Evolutionary conservation across 768 basidiomycete genomes (phyloP), one percentile per base, ranked within the genome.

Genomic region (Leccinum subgranulosum): DNA sequence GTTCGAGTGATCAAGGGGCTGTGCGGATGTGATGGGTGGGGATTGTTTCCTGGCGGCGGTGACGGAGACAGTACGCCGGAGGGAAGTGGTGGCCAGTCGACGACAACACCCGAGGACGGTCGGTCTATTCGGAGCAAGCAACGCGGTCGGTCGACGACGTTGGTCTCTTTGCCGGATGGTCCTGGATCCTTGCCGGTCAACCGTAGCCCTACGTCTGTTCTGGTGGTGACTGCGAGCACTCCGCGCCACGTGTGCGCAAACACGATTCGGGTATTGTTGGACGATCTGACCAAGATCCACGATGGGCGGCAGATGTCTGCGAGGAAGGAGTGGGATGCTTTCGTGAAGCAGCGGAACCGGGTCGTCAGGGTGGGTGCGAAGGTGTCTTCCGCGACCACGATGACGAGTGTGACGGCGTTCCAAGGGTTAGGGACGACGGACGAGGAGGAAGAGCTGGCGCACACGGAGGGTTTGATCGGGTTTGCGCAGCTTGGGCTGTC

Each of bases 401-500:
- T 64, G 27, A 65, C 5, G 75, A 77, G 0, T 79, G 81, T 0
- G 84, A 88, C 88, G 5, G 83, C 82, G 4, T 76, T 92, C 36
- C 77, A 91, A 4, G 90, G 89, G 9, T 76, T 88, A 2, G 84
- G 85, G 14, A 82, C 83, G 7, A 78, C 78, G 1, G 75, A 79
- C 31, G 86, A 84, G 54, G 85, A 84, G 55, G 89, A 90, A 49
- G 93, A 94, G 66, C 77, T 92, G 43, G 75, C 77, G 29, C 93
- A 95, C 70, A 87, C 82, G 23, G 92, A 92, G 33, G 93, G 92
- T 1, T 70, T 98, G 28, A 87, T 99, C 54, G 94, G 93, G 1
- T 89, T 99, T 57, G 89, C 91, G 15, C 92, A 96, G 73, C 83
- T 97, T 53, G 94, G 93, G 0, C 71, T 86, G 19, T 87, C 86